Base-by-base conservation (phyloP, 352 stramenopile genomes). In the Phytophthora capsici region DNA sequence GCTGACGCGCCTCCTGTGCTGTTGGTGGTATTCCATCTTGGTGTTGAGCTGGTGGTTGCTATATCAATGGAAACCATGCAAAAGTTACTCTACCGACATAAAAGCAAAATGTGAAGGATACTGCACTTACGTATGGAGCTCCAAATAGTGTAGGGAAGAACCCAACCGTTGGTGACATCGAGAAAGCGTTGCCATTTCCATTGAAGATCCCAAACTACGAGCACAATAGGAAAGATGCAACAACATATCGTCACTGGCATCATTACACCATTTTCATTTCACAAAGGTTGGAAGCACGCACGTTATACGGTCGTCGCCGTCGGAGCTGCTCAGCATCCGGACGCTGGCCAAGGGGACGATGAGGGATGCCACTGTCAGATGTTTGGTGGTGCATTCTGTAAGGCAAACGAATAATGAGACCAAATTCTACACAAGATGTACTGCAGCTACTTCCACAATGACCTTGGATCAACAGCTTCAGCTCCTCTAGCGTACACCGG, bases 131-230 rank as follows among this genome's bases (percentile, higher is more conserved):
- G 28, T 81, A 72, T 19, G 73, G 76, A 17, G 88, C 66, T 9
- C 86, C 83, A 63, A 97, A 96, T 41, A 96, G 79, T 12, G 86
- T 88, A 12, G 90, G 86, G 54, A 95, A 95, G 77, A 94, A 95
- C 4, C 87, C 87, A 16, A 94, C 77, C 4, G 82, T 89, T 14
- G 88, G 80, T 8, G 84, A 90, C 67, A 88, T 85, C 10, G 75
- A 64, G 34, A 87, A 84, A 2, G 55, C 49, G 19, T 65, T 69
- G 14, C 61, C 65, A 43, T 78, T 73, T 22, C 66, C 63, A 26
- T 69, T 75, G 32, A 73, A 82, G 36, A 73, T 70, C 10, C 61
- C 78, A 41, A 77, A 83, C 79, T 76, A 47, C 37, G 10, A 45
- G 9, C 43, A 36, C 47, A 47, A 26, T 30, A 46, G 28, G 28